A percentile compares a stretch with the other conserved stretches of the same genome.
phyloP scores from a whole-genome alignment of 2,329 filamentous ascomycete species.

The Trichophyton simii region DNA sequence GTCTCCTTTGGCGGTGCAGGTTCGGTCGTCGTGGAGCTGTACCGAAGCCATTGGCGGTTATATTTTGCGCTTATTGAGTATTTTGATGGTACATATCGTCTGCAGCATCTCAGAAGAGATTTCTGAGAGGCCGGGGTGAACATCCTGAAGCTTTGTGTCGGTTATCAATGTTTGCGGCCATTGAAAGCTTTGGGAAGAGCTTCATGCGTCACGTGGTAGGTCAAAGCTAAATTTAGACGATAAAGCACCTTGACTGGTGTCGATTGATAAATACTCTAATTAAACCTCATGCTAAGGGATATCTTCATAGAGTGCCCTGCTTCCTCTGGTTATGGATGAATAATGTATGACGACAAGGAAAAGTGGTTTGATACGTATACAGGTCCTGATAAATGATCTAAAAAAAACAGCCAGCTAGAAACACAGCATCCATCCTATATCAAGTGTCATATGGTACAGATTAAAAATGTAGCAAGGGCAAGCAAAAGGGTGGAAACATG shows the following conservation, averaged over 20 bases:
- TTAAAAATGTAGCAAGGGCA: background rate
- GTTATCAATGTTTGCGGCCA: background rate
- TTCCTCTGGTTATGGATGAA: too few species aligned
- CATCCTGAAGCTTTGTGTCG: background rate
- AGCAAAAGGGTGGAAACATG: background rate
- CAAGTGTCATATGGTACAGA: conserved; percentile 4
- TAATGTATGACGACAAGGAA: background rate
- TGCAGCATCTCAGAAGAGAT: background rate
- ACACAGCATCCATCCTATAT: background rate
- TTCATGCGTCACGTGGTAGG: background rate
- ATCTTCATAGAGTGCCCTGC: too few species aligned
- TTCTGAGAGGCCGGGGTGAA: background rate
- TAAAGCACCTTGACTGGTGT: too few species aligned
- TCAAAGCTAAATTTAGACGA: background rate
- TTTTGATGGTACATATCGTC: background rate
- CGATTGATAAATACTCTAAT: too few species aligned
- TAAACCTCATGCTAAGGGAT: too few species aligned
- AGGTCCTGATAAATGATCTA: background rate
- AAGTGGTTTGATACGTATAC: background rate
- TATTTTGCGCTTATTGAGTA: background rate
- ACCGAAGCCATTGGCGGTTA: conserved; percentile 9
- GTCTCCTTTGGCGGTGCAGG: conserved; percentile 16
- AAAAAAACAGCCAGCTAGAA: background rate
- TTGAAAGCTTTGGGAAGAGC: background rate
- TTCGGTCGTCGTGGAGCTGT: conserved; percentile 7